phyloP scores from a whole-genome alignment of 345 rosid species.

The Brassica juncea region DNA sequence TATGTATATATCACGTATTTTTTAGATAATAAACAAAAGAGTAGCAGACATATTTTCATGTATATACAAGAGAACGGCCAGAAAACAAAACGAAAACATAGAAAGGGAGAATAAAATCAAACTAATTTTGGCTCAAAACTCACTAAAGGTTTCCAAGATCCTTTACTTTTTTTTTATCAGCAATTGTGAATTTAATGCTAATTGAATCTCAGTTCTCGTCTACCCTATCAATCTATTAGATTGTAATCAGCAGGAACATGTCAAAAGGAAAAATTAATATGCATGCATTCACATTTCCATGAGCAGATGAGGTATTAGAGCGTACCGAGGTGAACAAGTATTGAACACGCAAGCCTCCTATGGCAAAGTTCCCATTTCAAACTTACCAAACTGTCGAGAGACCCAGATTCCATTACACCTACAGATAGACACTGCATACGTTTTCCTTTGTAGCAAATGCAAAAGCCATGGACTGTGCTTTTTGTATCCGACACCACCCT shows the following conservation, averaged over 20 bases:
- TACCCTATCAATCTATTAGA: constrained; percentile 8
- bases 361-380: constrained; percentile 70
- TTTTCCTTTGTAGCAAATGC: constrained; percentile 62
- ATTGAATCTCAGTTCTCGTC: constrained; percentile 17
- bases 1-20: not conserved
- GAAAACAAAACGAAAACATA: constrained; percentile 8
- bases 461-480: constrained; percentile 36
- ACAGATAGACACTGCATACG: constrained; percentile 56
- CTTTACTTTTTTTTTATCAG: not conserved
- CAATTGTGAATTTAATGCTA: not conserved
- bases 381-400: constrained; percentile 44
- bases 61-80: constrained; percentile 9
- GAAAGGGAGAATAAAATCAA: constrained; percentile 18
- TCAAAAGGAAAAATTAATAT: constrained; percentile 20
- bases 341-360: constrained; percentile 57
- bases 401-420: constrained; percentile 55
- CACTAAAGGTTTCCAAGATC: constrained; percentile 10
- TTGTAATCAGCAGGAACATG: not conserved
- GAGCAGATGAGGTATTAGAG: constrained; percentile 22
- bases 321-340: constrained; percentile 68
- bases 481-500: constrained; percentile 37
- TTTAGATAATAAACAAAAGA: not conserved
- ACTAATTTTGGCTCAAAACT: constrained; percentile 12
- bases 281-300: constrained; percentile 10
- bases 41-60: not conserved